Base-by-base conservation (phyloP, 768 basidiomycete genomes). In the Cubamyces lactineus region DNA sequence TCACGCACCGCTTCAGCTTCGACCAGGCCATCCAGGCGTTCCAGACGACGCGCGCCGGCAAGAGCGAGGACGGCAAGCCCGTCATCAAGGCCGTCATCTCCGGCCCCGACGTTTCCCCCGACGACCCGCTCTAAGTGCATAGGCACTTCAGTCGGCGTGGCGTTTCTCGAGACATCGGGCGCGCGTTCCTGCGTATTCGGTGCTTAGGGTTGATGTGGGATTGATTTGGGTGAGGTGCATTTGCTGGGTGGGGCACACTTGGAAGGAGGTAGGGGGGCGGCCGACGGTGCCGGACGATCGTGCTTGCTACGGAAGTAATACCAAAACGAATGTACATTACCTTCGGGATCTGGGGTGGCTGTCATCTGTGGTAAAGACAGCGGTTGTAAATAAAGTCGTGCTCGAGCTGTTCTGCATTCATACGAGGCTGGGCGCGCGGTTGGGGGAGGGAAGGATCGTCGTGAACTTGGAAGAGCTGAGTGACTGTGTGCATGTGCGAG, bases 61-160 rank as follows among this genome's bases (percentile, higher is more conserved):
- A 89, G 80, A 88, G 93, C 50, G 79, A 84, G 56, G 92, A 98
- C 70, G 96, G 95, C 49, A 92, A 88, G 74, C 84, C 84, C 38
- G 88, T 95, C 45, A 96, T 96, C 71, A 96, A 97, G 76, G 87
- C 85, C 38, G 87, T 96, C 65, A 94, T 96, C 66, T 89, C 89
- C 50, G 92, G 92, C 5, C 92, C 92, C 45, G 89, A 81, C 66
- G 82, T 87, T 48, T 69, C 77, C 21, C 65, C 79, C 55, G 78
- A 81, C 53, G 76, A 78, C 51, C 63, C 58, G 30, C 41, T 52
- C n/a, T 64, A 64, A 42, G 19, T 38, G 12, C 46, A 6, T 15
- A 1, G 7, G 12, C 9, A 6, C 1, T 34, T 34, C 34, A 34
- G 34, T 9, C 34, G 5, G 34, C 34, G 7, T 28, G 4, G 28